These are phyloP conservation scores for Tolypocladium sp. DNA, from an alignment of 2,329 filamentous ascomycete species.

Conservation along the genomic window DNA sequence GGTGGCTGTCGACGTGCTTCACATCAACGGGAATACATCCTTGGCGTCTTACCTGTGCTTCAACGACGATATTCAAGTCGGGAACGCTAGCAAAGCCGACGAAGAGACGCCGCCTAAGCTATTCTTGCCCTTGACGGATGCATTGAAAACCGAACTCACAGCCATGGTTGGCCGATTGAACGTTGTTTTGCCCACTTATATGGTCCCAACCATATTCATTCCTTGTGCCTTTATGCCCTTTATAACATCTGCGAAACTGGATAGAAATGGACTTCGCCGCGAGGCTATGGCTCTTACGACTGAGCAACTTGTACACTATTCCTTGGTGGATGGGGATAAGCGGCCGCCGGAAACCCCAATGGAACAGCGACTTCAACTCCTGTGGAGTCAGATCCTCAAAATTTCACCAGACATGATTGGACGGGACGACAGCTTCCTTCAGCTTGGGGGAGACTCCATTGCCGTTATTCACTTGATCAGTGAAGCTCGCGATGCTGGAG, in stretches of 20 bases:
- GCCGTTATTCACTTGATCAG: conserved; percentile 9
- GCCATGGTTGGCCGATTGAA: neutral
- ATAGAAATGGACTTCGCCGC: neutral
- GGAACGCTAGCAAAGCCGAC: too few species aligned
- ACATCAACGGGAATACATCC: too few species aligned
- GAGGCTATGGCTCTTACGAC: too few species aligned
- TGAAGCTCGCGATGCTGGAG: neutral
- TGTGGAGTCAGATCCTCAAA: too few species aligned
- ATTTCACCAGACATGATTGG: too few species aligned
- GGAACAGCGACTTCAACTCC: too few species aligned
- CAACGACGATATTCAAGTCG: too few species aligned
- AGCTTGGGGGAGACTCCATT: conserved; percentile 13
- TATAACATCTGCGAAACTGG: conserved; percentile 4
- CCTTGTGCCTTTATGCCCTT: conserved; percentile 3
- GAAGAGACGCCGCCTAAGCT: too few species aligned
- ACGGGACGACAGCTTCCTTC: conserved; percentile 8
- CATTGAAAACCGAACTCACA: neutral
- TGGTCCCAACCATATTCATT: conserved; percentile 2
- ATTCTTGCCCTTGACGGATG: neutral
- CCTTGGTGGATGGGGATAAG: too few species aligned
- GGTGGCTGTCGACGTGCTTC: neutral
- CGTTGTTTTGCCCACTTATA: conserved; percentile 1
- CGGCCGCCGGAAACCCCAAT: too few species aligned
- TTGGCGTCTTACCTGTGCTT: too few species aligned
- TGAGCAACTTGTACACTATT: too few species aligned